These are phyloP conservation scores for Ceratocystis cubensis DNA, from an alignment of 2,329 filamentous ascomycete species.

Conservation along the genomic window DNA sequence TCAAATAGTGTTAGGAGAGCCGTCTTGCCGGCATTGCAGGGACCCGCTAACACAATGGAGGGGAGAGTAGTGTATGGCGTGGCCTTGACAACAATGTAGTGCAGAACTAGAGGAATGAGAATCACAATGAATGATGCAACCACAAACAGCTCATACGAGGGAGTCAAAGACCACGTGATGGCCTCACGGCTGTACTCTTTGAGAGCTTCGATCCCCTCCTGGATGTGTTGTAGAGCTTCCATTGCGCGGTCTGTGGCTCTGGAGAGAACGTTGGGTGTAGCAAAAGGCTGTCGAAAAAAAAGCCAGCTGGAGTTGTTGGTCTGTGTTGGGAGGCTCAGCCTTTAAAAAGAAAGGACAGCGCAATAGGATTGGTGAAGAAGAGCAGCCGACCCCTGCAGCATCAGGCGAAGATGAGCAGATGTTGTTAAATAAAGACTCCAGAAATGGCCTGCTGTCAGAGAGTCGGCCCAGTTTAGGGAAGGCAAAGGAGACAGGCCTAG, in stretches of 20 bases:
- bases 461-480: not conserved
- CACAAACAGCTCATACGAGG: constrained; percentile 49
- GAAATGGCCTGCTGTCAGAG: constrained; percentile 9
- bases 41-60: constrained; percentile 68
- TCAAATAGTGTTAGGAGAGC: constrained; percentile 65
- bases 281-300: not conserved
- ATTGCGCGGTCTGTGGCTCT: not conserved
- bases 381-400: constrained; percentile 14
- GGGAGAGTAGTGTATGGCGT: constrained; percentile 56
- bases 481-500: not conserved
- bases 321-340: constrained; percentile 4
- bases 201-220: constrained; percentile 22
- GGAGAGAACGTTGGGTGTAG: not conserved
- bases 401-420: constrained; percentile 17
- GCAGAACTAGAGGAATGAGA: constrained; percentile 62
- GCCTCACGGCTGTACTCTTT: constrained; percentile 33
- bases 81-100: constrained; percentile 57
- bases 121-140: constrained; percentile 60
- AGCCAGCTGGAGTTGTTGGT: not conserved
- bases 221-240: constrained; percentile 19
- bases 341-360: constrained; percentile 12
- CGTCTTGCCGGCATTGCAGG: constrained; percentile 77
- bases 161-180: constrained; percentile 44
- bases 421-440: constrained; percentile 8
- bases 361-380: not conserved